Evolutionary conservation across 805 yeast species (phyloP).

Genomic region (Candida ficus): DNA sequence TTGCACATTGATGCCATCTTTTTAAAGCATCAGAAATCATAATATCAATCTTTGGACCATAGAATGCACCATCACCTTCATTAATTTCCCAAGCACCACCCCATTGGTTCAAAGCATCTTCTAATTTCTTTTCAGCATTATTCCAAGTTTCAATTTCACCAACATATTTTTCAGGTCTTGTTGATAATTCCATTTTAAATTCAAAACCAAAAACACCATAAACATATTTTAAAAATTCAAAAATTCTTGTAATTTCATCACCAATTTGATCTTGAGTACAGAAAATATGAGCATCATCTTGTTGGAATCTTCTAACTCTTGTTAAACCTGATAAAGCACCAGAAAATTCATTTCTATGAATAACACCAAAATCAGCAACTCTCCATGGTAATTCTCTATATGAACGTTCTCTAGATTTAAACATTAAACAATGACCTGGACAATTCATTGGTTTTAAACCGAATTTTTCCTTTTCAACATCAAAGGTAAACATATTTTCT

Average conservation of each 20-base stretch:
- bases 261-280: constrained; percentile 91
- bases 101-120: constrained; percentile 75
- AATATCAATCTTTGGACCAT: constrained; percentile 94
- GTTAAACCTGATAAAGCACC: constrained; percentile 95
- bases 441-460: constrained; percentile 95
- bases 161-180: constrained; percentile 94
- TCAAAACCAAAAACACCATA: constrained; percentile 93
- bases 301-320: constrained; percentile 98
- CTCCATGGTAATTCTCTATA: constrained; percentile 98
- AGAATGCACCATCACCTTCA: constrained; percentile 96
- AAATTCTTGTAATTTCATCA: constrained; percentile 73
- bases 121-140: constrained; percentile 80
- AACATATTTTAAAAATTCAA: constrained; percentile 78
- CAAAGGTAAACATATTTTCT: constrained; percentile 96
- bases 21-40: constrained; percentile 89
- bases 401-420: constrained; percentile 88
- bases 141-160: constrained; percentile 96
- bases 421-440: constrained; percentile 91
- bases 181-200: constrained; percentile 93
- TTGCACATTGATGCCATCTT: constrained; percentile 99
- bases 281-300: constrained; percentile 98
- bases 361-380: constrained; percentile 96
- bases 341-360: constrained; percentile 93
- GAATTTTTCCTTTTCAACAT: constrained; percentile 91
- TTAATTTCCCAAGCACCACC: constrained; percentile 92